These are phyloP conservation scores for Actinidia arguta DNA, from an alignment of 179 eudicot species.

Conservation along the genomic window DNA sequence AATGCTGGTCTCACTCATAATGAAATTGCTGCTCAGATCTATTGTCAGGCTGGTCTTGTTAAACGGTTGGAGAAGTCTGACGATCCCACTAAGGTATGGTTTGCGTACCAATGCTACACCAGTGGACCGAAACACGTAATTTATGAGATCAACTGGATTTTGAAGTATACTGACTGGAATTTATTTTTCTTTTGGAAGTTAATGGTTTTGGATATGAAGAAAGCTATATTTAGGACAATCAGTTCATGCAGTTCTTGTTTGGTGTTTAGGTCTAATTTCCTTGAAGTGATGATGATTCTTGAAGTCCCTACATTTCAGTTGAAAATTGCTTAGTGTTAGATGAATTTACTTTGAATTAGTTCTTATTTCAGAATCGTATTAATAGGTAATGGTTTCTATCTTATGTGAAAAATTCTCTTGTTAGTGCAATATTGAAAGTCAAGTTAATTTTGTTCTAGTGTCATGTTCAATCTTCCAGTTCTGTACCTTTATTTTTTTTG, in stretches of 20 bases:
- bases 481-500: neutral
- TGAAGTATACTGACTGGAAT: neutral
- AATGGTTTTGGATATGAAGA: neutral
- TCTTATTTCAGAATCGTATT: neutral
- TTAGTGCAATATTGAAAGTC: neutral
- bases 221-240: no score
- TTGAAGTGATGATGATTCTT: no score
- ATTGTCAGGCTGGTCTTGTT: slow-evolving; percentile 99
- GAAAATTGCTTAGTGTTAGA: neutral
- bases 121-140: neutral
- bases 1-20: slow-evolving; percentile 99
- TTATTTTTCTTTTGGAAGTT: neutral
- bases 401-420: neutral
- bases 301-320: neutral
- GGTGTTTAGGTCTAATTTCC: no score
- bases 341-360: neutral
- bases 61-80: slow-evolving; percentile 92
- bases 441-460: neutral
- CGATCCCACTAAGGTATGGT: slow-evolving; percentile 77
- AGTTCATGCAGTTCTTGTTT: no score
- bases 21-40: slow-evolving; percentile 99
- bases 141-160: neutral
- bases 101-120: neutral
- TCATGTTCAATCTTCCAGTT: neutral
- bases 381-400: neutral